These are phyloP conservation scores for Podospora pseudoanserina DNA, from an alignment of 495 filamentous ascomycete genomes.

Conservation along the genomic window DNA sequence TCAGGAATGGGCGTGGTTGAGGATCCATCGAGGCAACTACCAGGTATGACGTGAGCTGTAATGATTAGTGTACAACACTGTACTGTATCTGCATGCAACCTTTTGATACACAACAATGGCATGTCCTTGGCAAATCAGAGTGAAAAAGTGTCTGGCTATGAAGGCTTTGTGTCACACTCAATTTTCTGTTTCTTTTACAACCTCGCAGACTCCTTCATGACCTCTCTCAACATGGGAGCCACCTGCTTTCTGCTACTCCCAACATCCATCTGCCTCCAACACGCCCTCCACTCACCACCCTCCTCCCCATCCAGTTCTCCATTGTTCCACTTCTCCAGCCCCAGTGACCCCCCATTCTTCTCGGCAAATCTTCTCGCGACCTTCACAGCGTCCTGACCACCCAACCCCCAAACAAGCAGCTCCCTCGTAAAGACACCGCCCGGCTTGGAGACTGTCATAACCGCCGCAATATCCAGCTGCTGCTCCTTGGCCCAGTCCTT, in stretches of 20 bases:
- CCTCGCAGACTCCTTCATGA: slow-evolving; percentile 44
- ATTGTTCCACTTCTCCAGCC: slow-evolving; percentile 52
- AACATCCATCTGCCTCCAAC: slow-evolving; percentile 67
- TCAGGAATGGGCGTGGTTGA: neutral
- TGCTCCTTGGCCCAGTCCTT: slow-evolving; percentile 54
- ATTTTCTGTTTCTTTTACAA: slow-evolving; percentile 17
- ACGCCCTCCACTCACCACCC: slow-evolving; percentile 40
- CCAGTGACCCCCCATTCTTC: slow-evolving; percentile 46
- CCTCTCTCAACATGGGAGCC: slow-evolving; percentile 72
- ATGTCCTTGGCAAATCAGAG: too few species aligned
- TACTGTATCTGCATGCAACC: neutral
- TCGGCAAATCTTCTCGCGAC: slow-evolving; percentile 54
- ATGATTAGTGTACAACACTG: neutral
- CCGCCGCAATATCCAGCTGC: slow-evolving; percentile 59
- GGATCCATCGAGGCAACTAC: neutral
- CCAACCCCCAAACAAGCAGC: slow-evolving; percentile 64
- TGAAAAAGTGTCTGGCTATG: too few species aligned
- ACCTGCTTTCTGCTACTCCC: slow-evolving; percentile 83
- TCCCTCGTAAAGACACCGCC: slow-evolving; percentile 64
- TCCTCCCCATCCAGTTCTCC: slow-evolving; percentile 45
- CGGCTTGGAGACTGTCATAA: slow-evolving; percentile 71
- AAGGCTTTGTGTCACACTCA: neutral
- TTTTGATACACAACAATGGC: too few species aligned
- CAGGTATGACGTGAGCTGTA: neutral
- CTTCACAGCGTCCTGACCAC: slow-evolving; percentile 38